Conservation (phyloP, 306 rosid species). For the Cercis canadensis region DNA sequence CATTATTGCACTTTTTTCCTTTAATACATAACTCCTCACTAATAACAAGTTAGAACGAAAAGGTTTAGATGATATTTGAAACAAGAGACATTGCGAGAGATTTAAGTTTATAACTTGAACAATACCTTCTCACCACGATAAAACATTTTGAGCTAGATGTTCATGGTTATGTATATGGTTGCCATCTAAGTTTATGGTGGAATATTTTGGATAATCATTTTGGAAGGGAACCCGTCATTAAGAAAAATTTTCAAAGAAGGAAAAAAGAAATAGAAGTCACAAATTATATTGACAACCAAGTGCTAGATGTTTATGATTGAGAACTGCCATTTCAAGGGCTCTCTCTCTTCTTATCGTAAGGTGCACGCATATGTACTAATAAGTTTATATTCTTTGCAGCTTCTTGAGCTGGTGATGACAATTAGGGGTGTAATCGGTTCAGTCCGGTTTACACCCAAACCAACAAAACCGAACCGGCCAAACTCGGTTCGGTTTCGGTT, state of each 20-base stretch:
- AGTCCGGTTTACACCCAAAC: no score
- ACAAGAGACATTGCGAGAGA: not conserved
- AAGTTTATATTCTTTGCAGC: conserved; percentile 12
- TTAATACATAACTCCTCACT: not conserved
- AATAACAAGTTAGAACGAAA: not conserved
- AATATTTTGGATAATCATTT: not conserved
- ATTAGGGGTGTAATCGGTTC: no score
- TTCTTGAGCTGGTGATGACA: conserved; percentile 2
- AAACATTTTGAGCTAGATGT: conserved; percentile 17
- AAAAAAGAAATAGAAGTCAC: not conserved
- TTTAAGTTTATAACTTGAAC: conserved; percentile 13
- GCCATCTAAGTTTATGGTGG: not conserved
- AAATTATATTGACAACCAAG: conserved; percentile 8
- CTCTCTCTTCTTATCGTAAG: not conserved
- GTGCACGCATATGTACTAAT: conserved; percentile 9
- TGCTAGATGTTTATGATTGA: not conserved
- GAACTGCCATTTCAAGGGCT: conserved; percentile 6
- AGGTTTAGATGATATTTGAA: not conserved
- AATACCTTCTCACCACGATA: conserved; percentile 18
- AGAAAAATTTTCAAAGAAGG: not conserved
- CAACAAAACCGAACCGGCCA: no score
- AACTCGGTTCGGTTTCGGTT: no score
- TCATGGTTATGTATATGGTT: conserved; percentile 6
- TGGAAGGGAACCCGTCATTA: not conserved
- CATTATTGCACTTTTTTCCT: not conserved